phyloP scores from a whole-genome alignment of 2,329 filamentous ascomycete species.

The Phoma herbarum region DNA sequence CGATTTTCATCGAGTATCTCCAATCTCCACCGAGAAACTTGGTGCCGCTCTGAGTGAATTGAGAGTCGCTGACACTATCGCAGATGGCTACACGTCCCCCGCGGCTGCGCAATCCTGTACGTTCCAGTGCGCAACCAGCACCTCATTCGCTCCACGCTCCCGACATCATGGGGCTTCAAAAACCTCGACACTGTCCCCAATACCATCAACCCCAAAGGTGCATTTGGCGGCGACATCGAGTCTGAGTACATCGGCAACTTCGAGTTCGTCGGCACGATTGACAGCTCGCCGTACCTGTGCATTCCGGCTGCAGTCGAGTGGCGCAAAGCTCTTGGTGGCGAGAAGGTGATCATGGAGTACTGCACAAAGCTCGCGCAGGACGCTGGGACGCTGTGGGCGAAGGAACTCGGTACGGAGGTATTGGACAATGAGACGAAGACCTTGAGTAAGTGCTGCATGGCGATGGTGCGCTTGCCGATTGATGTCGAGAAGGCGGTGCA shows the following conservation, averaged over 20 bases:
- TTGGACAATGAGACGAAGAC: conserved; percentile 72
- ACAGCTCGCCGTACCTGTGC: conserved; percentile 76
- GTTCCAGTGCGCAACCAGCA: conserved; percentile 79
- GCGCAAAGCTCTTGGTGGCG: conserved; percentile 75
- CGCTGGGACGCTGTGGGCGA: conserved; percentile 69
- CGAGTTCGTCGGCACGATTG: conserved; percentile 78
- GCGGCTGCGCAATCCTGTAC: conserved; percentile 82
- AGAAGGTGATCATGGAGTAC: conserved; percentile 73
- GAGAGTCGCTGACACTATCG: background rate
- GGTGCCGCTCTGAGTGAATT: background rate
- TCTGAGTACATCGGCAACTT: conserved; percentile 74
- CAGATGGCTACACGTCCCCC: conserved; percentile 82
- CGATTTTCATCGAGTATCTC: background rate
- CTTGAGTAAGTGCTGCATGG: conserved; percentile 72
- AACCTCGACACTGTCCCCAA: conserved; percentile 62
- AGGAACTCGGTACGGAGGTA: conserved; percentile 72
- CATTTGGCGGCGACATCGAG: conserved; percentile 52
- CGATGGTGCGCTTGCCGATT: conserved; percentile 78
- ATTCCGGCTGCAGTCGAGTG: conserved; percentile 76
- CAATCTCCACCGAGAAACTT: too few relatives aligned
- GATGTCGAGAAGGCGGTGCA: conserved; percentile 46
- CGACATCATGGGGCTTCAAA: conserved; percentile 74
- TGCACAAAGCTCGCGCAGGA: conserved; percentile 68
- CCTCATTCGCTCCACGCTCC: conserved; percentile 76
- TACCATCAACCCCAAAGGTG: conserved; percentile 37